phyloP scores from a whole-genome alignment of 768 basidiomycete genomes.

The Kwoniella sp. region DNA sequence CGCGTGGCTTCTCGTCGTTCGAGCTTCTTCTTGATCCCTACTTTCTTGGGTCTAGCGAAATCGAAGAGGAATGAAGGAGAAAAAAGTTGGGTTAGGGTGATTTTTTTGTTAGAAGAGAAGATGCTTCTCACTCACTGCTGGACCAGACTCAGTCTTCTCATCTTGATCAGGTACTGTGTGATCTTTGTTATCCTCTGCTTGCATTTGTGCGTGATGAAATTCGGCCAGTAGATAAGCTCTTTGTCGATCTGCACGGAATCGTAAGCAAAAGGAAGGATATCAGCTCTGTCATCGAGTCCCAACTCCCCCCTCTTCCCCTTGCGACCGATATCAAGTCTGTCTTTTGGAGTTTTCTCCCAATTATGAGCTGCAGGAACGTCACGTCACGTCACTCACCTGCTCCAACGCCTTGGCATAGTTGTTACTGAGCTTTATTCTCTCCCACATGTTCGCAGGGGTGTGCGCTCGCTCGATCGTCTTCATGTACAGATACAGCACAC shows the following conservation, averaged over 20 bases:
- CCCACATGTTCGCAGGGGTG: conserved; percentile 97
- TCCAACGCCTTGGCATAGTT: conserved; percentile 94
- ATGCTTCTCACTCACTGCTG: conserved; percentile 68
- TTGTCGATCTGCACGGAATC: conserved; percentile 76
- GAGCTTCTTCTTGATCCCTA: conserved; percentile 95
- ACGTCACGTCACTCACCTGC: conserved; percentile 70
- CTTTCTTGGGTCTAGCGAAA: conserved; percentile 74
- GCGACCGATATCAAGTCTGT: too few relatives aligned
- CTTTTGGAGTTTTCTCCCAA: too few relatives aligned
- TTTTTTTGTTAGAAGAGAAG: too few relatives aligned
- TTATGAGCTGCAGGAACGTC: too few relatives aligned
- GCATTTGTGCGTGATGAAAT: conserved; percentile 96
- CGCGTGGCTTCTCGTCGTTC: conserved; percentile 88
- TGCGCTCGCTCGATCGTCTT: conserved; percentile 99
- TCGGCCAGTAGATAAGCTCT: conserved; percentile 97
- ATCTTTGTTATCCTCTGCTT: conserved; percentile 99
- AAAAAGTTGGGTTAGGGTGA: too few relatives aligned
- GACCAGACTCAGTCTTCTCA: conserved; percentile 83
- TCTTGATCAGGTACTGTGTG: conserved; percentile 97
- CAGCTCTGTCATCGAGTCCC: not conserved
- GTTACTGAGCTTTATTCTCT: conserved; percentile 85
- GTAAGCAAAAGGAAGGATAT: not conserved
- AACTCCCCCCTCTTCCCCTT: not conserved
- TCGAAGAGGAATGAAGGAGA: not conserved
- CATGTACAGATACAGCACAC: conserved; percentile 85